Evolutionary conservation across 192 early-diverging fungal genomes (phyloP).

Genomic region (Entomortierella beljakovae): DNA sequence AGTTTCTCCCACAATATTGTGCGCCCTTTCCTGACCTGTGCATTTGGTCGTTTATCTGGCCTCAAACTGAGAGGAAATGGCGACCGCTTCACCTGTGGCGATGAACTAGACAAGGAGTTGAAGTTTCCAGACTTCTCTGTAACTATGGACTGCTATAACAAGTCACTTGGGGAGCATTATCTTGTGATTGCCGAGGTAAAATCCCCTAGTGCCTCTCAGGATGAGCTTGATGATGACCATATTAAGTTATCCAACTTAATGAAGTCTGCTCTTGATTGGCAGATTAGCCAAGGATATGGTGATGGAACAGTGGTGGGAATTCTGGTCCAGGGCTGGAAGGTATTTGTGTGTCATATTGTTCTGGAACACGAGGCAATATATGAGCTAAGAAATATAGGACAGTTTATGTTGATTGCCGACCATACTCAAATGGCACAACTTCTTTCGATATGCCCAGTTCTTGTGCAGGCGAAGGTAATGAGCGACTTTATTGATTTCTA

Average conservation of each 20-base stretch:
- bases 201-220: neutral
- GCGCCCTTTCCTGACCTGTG: slow-evolving; percentile 7
- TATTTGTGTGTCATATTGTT: neutral
- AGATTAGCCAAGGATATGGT: neutral
- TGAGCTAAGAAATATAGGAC: neutral
- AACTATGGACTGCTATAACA: slow-evolving; percentile 7
- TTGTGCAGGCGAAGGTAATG: too few species aligned
- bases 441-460: neutral
- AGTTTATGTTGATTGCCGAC: neutral
- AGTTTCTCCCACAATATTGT: slow-evolving; percentile 11
- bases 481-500: too few species aligned
- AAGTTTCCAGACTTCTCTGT: slow-evolving; percentile 11
- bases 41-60: neutral
- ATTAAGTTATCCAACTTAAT: neutral
- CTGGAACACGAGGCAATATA: neutral
- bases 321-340: neutral
- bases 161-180: neutral
- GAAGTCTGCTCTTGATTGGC: neutral
- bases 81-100: slow-evolving; percentile 4
- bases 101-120: slow-evolving; percentile 4
- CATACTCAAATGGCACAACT: neutral
- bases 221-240: neutral
- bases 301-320: slow-evolving; percentile 2
- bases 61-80: slow-evolving; percentile 7
- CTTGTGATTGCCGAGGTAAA: neutral